Evolutionary conservation across 2,329 filamentous ascomycete species (phyloP), one percentile per base, ranked within the genome.

Genomic region (Claviceps purpurea): DNA sequence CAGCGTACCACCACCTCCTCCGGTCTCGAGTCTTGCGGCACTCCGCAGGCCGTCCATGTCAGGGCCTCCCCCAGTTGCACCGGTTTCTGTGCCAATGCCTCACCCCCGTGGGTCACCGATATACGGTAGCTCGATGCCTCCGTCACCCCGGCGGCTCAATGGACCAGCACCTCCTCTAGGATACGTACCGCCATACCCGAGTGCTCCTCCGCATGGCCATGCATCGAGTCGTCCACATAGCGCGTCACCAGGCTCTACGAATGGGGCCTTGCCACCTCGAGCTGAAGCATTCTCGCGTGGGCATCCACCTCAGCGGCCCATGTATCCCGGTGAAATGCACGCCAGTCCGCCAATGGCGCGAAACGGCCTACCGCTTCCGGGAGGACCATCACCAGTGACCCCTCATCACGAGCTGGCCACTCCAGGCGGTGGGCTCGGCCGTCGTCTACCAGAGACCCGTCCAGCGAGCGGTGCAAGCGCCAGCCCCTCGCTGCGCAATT

Each of bases 401-500:
- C 57, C 59, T 11, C 51, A 61, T 10, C 63, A 59, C 39, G 63
- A 65, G 24, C 47, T 57, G 16, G 56, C 56, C 57, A 66, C 46
- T 34, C 50, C 57, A 8, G 51, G 54, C n/a, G 7, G 51, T 7
- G 47, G 57, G 60, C 68, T 56, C 22, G 58, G 53, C 22, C 60
- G 59, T 43, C 63, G 65, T 30, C 59, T 63, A 37, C 57, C 69
- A 52, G 74, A 77, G 48, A 64, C 56, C 20, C 70, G 76, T 47
- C 71, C 75, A 37, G 68, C 75, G 34, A 78, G 77, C 49, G 84
- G 84, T n/a, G 85, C 85, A 4, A 89, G 86, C 60, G 84, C 85
- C 16, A 89, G 82, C 61, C 85, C 86, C 11, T 89, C 85, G 10
- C 65, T 90, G 55, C 79, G 82, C 59, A 89, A 90, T 60, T 67